phyloP scores from a whole-genome alignment of 371 early-diverging fungal genomes.

The Fennellomyces sp. region DNA sequence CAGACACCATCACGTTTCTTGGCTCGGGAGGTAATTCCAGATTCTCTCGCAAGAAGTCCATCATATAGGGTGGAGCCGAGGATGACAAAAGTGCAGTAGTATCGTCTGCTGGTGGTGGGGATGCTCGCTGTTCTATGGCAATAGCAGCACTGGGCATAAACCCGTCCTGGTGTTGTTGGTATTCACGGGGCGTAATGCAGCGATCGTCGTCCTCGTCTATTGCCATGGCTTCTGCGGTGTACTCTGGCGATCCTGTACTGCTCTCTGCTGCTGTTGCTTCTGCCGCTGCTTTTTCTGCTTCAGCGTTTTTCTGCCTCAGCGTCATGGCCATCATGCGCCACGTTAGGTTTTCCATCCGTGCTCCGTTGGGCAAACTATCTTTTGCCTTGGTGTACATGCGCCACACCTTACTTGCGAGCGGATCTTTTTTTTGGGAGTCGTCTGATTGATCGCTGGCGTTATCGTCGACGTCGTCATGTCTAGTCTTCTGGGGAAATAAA shows the following conservation, averaged over 20 bases:
- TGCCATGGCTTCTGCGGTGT: slow-evolving; percentile 2
- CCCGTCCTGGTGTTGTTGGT: background rate
- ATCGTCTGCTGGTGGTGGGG: slow-evolving; percentile 30
- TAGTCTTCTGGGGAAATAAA: background rate
- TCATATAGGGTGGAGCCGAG: slow-evolving; percentile 26
- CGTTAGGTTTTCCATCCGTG: slow-evolving; percentile 68
- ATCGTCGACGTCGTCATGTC: background rate
- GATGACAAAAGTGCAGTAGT: slow-evolving; percentile 25
- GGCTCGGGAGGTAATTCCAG: slow-evolving; percentile 2
- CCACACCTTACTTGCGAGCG: slow-evolving; percentile 68
- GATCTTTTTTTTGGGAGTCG: slow-evolving; percentile 44
- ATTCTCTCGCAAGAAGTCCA: slow-evolving; percentile 17
- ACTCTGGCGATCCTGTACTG: background rate
- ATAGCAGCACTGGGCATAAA: background rate
- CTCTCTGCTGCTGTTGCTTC: background rate
- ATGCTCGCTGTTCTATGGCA: slow-evolving; percentile 8
- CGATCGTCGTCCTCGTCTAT: background rate
- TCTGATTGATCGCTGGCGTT: background rate
- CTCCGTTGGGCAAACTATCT: slow-evolving; percentile 65
- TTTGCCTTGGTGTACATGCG: slow-evolving; percentile 70
- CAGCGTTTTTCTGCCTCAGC: slow-evolving; percentile 41
- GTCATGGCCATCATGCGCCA: slow-evolving; percentile 77
- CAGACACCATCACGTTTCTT: slow-evolving; percentile 13
- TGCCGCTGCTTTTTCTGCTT: slow-evolving; percentile 7
- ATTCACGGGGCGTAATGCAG: background rate